These are phyloP conservation scores for Amanita rimosa DNA, from an alignment of 768 basidiomycete species.

Conservation along the genomic window DNA sequence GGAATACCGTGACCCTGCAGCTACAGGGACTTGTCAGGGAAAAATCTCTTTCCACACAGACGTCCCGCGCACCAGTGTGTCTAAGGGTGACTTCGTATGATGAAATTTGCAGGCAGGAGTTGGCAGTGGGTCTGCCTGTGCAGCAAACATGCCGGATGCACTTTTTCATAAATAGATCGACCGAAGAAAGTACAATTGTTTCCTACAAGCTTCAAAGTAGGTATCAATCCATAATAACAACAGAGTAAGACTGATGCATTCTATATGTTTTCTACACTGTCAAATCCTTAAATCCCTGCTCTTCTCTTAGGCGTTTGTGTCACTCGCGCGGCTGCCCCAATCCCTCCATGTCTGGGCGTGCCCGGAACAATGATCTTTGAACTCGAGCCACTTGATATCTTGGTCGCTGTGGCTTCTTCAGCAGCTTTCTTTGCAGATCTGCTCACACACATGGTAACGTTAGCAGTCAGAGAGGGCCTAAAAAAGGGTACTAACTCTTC, in stretches of 20 bases:
- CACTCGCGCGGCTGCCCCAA: conserved; percentile 51
- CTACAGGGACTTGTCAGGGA: background rate
- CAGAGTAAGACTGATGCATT: too few relatives aligned
- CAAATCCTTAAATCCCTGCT: conserved; percentile 45
- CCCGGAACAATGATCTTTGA: conserved; percentile 70
- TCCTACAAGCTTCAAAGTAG: background rate
- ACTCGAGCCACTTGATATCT: conserved; percentile 38
- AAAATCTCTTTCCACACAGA: conserved; percentile 30
- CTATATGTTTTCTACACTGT: too few relatives aligned
- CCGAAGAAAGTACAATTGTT: background rate
- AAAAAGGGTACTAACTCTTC: conserved; percentile 46
- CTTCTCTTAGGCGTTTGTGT: conserved; percentile 68
- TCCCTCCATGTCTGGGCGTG: conserved; percentile 63
- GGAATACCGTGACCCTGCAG: background rate
- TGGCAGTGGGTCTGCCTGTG: conserved; percentile 1
- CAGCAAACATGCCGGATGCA: background rate
- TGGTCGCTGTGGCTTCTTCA: conserved; percentile 46
- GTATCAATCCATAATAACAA: background rate
- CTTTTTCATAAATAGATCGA: background rate
- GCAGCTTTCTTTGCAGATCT: conserved; percentile 55
- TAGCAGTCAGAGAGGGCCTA: background rate
- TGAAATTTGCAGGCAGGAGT: conserved; percentile 18
- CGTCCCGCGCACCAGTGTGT: conserved; percentile 41
- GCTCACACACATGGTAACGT: background rate
- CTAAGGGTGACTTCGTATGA: conserved; percentile 40